Base-by-base conservation (phyloP, 108 stramenopile species). In the Schizochytrium sp. region DNA sequence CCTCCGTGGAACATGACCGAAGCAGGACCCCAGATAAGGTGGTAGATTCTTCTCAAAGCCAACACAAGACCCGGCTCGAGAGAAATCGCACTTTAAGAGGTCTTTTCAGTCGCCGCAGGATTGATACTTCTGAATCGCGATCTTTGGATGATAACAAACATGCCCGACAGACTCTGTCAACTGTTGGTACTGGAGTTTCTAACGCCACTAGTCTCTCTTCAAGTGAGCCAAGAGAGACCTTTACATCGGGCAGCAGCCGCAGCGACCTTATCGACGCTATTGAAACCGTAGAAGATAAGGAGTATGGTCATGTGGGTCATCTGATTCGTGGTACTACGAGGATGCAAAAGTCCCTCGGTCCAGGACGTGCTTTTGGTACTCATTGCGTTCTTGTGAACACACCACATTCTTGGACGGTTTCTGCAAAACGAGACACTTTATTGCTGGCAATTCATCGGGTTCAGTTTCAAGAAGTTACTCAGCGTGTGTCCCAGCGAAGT, bases 371-470 rank as follows among this genome's bases (percentile, higher is more conserved):
- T 1, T 55, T 83, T 3, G 76, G 76, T 5, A 55, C 76, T 38
- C 76, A 83, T 40, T 83, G 76, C 53, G 76, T 83, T 10, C 76
- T 83, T 0, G n/a, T 83, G 38, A 83, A 83, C 76, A 83, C 47
- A 5, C 76, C 76, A 1, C 76, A 83, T 40, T 55, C 76, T 17
- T 83, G 76, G 76, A 83, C 76, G 5, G 76, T 55, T 5, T 49
- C 53, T 5, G 76, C 76, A 56, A 83, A 49, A n/a, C 47, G 53
- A 55, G 28, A 83, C 13, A 83, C 76, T 5, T n/a, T 83, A 17
- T 28, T 83, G 47, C 76, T 83, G 45, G 76, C 76, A 3, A 55
- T 83, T 42, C 76, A 83, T 55, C 49, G 76, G n/a, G 50, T 50
- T 5, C 76, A 83, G 76, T 83, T 83, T 53, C 76, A 83, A 28